Conservation (phyloP, 1,139 yeast genomes). For the Spathaspora sp. region DNA sequence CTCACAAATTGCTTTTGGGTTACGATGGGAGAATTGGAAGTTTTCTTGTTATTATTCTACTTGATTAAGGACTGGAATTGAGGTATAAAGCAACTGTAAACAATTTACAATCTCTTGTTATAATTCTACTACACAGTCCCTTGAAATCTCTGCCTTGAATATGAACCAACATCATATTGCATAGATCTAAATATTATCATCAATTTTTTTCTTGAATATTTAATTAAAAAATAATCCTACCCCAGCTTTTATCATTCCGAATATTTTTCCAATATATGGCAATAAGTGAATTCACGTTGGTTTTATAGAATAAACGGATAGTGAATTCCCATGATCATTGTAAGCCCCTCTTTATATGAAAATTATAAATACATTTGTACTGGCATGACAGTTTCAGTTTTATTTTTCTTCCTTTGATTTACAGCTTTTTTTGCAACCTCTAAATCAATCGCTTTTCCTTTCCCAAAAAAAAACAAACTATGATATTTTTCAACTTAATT, state of each 20-base stretch:
- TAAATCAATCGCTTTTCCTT: background rate
- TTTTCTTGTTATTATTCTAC: background rate
- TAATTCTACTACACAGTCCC: background rate
- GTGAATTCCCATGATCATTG: background rate
- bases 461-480: background rate
- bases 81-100: background rate
- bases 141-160: background rate
- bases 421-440: background rate
- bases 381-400: background rate
- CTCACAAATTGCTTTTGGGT: background rate
- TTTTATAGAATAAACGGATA: background rate
- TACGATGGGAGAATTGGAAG: background rate
- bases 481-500: conserved; percentile 1
- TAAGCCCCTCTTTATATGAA: background rate
- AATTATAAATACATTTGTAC: background rate
- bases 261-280: background rate
- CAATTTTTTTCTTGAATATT: background rate
- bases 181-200: background rate
- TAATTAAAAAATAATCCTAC: background rate
- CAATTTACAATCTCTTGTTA: background rate
- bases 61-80: background rate
- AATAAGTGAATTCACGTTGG: background rate
- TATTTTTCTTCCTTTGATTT: background rate
- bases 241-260: conserved; percentile 1
- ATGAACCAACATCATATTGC: background rate